Evolutionary conservation across 768 basidiomycete genomes (phyloP).

Genomic region (Tephrocybe sp.): DNA sequence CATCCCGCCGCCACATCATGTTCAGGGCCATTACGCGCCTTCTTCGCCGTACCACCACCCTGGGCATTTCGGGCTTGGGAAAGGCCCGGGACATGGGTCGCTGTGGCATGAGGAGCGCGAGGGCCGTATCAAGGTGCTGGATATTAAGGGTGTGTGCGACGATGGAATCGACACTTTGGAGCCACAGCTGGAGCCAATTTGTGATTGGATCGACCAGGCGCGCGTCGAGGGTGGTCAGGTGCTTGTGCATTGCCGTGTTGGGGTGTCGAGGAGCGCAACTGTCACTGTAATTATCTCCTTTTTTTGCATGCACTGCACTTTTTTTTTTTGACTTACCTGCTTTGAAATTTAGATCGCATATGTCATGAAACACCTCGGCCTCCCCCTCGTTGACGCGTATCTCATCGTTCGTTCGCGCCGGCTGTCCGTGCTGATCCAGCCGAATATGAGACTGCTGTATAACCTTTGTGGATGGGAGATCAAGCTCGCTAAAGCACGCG

Average conservation of each 20-base stretch:
- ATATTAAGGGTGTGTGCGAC: conserved; percentile 91
- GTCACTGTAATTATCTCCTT: conserved; percentile 64
- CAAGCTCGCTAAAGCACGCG: conserved; percentile 78
- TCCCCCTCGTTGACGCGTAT: conserved; percentile 92
- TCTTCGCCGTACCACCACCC: conserved; percentile 27
- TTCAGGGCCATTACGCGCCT: conserved; percentile 17
- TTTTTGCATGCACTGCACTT: not conserved
- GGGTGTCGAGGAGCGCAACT: conserved; percentile 93
- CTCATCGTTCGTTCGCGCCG: conserved; percentile 88
- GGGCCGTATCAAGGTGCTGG: conserved; percentile 87
- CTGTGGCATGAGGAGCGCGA: conserved; percentile 88
- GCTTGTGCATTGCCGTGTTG: conserved; percentile 97
- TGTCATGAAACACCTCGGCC: conserved; percentile 88
- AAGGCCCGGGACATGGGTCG: conserved; percentile 62
- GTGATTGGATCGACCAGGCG: conserved; percentile 92
- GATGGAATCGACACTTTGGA: conserved; percentile 96
- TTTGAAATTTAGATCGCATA: conserved; percentile 85
- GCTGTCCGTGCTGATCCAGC: conserved; percentile 89
- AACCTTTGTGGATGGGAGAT: conserved; percentile 96
- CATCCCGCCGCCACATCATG: conserved; percentile 66
- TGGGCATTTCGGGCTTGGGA: conserved; percentile 37
- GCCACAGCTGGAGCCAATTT: conserved; percentile 84
- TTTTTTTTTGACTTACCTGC: not conserved
- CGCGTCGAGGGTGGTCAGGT: conserved; percentile 82
- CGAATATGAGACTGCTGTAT: conserved; percentile 94